These are phyloP conservation scores for Fusarium paranaense DNA, from an alignment of 2,329 filamentous ascomycete species.

Conservation along the genomic window DNA sequence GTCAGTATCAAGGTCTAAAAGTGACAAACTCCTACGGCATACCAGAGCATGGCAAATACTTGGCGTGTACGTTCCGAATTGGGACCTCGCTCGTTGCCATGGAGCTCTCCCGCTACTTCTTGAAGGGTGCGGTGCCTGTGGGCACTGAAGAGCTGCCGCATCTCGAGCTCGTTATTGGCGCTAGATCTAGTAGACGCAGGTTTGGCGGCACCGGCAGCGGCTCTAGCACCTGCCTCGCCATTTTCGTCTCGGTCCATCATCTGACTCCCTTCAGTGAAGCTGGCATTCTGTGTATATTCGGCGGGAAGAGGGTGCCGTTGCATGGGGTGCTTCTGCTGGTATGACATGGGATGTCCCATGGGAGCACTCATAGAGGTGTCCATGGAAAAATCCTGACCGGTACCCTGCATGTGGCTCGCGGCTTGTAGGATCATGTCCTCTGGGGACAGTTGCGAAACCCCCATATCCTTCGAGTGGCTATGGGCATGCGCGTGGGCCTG, in stretches of 20 bases:
- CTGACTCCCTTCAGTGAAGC: conserved; percentile 71
- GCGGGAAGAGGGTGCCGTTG: conserved; percentile 64
- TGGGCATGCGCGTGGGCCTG: conserved; percentile 43
- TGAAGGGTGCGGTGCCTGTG: conserved; percentile 76
- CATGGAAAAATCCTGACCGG: conserved; percentile 63
- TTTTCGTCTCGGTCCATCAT: conserved; percentile 70
- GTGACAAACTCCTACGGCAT: conserved; percentile 48
- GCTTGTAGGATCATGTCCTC: conserved; percentile 72
- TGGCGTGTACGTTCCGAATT: conserved; percentile 87
- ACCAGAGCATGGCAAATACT: conserved; percentile 92
- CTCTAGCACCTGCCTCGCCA: conserved; percentile 67
- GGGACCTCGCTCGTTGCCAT: conserved; percentile 82
- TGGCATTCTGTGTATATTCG: conserved; percentile 65
- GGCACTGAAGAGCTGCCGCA: conserved; percentile 78
- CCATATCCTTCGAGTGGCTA: conserved; percentile 57
- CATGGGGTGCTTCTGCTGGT: conserved; percentile 55
- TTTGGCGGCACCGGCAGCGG: conserved; percentile 61
- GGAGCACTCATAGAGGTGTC: conserved; percentile 58
- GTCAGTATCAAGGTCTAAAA: conserved; percentile 20
- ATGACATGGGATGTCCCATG: conserved; percentile 56
- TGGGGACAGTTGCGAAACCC: conserved; percentile 61
- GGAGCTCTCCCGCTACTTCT: conserved; percentile 80
- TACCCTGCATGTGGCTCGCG: conserved; percentile 65
- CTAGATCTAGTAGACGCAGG: conserved; percentile 73
- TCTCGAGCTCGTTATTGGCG: conserved; percentile 84